Conservation (phyloP, 2,329 filamentous ascomycete species). For the Fusarium penzigii region DNA sequence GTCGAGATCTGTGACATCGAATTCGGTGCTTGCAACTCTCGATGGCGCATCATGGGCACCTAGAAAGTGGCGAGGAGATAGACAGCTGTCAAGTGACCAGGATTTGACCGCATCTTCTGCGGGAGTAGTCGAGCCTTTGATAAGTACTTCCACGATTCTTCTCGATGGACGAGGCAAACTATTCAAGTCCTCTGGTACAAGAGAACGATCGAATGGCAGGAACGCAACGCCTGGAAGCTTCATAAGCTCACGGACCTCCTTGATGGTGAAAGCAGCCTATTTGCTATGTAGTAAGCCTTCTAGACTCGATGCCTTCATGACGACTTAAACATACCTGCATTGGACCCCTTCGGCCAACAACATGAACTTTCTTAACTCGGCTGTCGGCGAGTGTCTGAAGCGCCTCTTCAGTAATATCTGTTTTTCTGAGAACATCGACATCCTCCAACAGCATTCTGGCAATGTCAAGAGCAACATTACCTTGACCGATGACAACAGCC, state of each 20-base stretch:
- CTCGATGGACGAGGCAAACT: slow-evolving; percentile 73
- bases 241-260: slow-evolving; percentile 87
- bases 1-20: slow-evolving; percentile 61
- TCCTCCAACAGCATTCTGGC: slow-evolving; percentile 82
- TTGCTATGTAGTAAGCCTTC: not conserved
- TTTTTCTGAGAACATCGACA: slow-evolving; percentile 71
- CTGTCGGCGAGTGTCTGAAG: slow-evolving; percentile 72
- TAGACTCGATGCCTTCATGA: not conserved
- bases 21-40: slow-evolving; percentile 65
- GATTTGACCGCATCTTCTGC: slow-evolving; percentile 56
- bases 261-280: slow-evolving; percentile 90
- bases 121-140: slow-evolving; percentile 66
- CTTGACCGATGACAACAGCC: slow-evolving; percentile 88
- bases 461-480: slow-evolving; percentile 94
- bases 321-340: slow-evolving; percentile 65
- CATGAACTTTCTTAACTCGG: slow-evolving; percentile 73
- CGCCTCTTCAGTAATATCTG: slow-evolving; percentile 87
- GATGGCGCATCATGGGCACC: slow-evolving; percentile 46
- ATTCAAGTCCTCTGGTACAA: slow-evolving; percentile 69
- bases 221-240: slow-evolving; percentile 73
- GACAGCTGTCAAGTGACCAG: slow-evolving; percentile 85
- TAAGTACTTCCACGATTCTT: slow-evolving; percentile 77
- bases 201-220: slow-evolving; percentile 62
- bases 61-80: slow-evolving; percentile 73
- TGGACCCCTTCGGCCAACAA: slow-evolving; percentile 88